phyloP scores from a whole-genome alignment of 2,329 filamentous ascomycete species.

The Cytospora paraplurivora region DNA sequence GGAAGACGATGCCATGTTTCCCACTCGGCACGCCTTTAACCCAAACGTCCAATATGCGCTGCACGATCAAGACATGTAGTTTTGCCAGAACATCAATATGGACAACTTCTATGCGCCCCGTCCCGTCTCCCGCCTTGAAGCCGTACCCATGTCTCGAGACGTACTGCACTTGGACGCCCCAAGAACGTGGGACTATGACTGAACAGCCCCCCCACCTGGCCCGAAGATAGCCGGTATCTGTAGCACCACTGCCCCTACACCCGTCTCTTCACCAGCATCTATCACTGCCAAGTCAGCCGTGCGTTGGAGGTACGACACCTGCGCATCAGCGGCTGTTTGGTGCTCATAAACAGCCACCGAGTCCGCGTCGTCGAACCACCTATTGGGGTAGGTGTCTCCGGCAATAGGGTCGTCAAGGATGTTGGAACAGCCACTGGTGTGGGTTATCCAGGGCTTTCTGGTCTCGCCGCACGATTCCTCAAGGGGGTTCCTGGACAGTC shows the following conservation, averaged over 20 bases:
- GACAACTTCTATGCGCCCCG: neutral
- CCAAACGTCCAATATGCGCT: slow-evolving; percentile 4
- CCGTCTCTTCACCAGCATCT: slow-evolving; percentile 40
- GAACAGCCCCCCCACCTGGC: slow-evolving; percentile 45
- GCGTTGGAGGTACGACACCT: slow-evolving; percentile 45
- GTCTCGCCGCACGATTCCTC: neutral
- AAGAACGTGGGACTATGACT: slow-evolving; percentile 44
- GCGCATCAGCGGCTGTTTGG: slow-evolving; percentile 41
- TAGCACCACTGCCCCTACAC: slow-evolving; percentile 49
- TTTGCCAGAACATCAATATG: slow-evolving; percentile 17
- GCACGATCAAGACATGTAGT: neutral
- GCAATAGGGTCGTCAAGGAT: slow-evolving; percentile 46
- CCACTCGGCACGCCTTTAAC: slow-evolving; percentile 20
- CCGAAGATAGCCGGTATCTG: slow-evolving; percentile 53
- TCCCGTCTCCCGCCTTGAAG: slow-evolving; percentile 6
- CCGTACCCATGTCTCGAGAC: slow-evolving; percentile 6
- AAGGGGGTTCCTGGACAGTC: slow-evolving; percentile 39
- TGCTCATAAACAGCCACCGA: slow-evolving; percentile 47
- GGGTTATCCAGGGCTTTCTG: slow-evolving; percentile 10
- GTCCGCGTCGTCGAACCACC: slow-evolving; percentile 44
- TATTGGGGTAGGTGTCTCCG: slow-evolving; percentile 35
- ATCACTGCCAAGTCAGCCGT: slow-evolving; percentile 48
- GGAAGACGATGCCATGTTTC: slow-evolving; percentile 55
- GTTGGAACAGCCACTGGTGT: slow-evolving; percentile 48
- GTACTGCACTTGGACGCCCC: slow-evolving; percentile 32